Evolutionary conservation across 805 yeast genomes (phyloP), one percentile per base, ranked within the genome.

Genomic region (Saturnispora bothae): DNA sequence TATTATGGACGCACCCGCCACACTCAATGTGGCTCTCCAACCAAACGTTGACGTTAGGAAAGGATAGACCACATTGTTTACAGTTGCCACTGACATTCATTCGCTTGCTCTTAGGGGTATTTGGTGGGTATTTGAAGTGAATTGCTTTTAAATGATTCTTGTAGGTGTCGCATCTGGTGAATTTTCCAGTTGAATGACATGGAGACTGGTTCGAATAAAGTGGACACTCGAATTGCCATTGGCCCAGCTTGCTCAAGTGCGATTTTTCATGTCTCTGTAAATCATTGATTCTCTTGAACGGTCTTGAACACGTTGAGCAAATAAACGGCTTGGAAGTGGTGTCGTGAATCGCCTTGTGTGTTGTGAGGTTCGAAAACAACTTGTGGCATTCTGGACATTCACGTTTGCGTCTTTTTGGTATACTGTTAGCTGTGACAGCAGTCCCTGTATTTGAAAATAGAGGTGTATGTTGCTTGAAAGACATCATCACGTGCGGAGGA

Each of bases 81-180:
- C 96, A 88, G 40, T 64, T 65, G 6, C 96, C 96, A 16, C 67
- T 57, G 30, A 78, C 83, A 36, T 72, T 69, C 16, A 60, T 57
- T 45, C 96, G 69, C 49, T 83, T 81, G 43, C 73, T 76, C 59
- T 85, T 84, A 53, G 78, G 74, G 3, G 95, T 85, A 5, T 95
- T 95, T 28, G 71, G 70, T 4, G 96, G 96, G 57, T 86, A 86
- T 46, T 74, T 80, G 56, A 86, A 86, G 54, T 86, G 96, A 44
- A 86, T 69, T 2, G 95, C 94, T 56, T 83, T 83, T 44, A 86
- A 65, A 59, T 86, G 96, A 59, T 86, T 86, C 53, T 86, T 86
- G 61, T 75, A 86, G 4, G 96, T 86, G 54, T 86, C 96, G 55
- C 95, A 82, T 36, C 96, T 68, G 10, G 86, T 76, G 51, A 86